Conservation (phyloP, 2,329 filamentous ascomycete genomes). For the Colletotrichum liaoningense region DNA sequence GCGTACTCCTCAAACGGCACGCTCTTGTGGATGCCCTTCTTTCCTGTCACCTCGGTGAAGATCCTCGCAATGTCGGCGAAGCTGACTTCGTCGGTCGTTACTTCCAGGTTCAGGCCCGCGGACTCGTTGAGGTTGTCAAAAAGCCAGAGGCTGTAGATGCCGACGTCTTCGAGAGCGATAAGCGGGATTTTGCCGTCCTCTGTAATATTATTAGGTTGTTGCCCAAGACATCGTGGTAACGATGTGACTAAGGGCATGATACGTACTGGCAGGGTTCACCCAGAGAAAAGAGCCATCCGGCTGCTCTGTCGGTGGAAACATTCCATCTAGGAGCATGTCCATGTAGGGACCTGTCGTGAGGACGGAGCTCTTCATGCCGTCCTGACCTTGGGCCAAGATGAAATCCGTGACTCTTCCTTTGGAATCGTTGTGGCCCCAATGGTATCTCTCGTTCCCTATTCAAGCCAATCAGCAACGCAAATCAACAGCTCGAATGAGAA, state of each 20-base stretch:
- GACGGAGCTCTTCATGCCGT: conserved; percentile 38
- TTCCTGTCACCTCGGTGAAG: conserved; percentile 26
- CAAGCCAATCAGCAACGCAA: neutral
- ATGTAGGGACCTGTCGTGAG: conserved; percentile 40
- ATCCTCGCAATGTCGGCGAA: conserved; percentile 33
- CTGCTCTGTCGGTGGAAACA: conserved; percentile 24
- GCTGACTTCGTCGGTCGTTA: conserved; percentile 39
- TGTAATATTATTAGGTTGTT: neutral
- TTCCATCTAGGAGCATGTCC: conserved; percentile 36
- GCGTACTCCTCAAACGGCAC: conserved; percentile 3
- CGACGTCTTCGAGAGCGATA: conserved; percentile 41
- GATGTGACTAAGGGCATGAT: neutral
- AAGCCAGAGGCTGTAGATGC: conserved; percentile 41
- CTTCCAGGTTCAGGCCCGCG: conserved; percentile 39
- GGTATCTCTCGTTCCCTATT: conserved; percentile 19
- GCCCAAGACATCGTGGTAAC: neutral
- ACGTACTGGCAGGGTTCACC: neutral
- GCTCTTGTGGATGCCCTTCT: neutral
- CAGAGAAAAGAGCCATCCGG: conserved; percentile 28
- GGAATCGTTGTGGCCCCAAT: conserved; percentile 37
- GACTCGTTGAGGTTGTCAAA: conserved; percentile 39
- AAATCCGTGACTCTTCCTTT: conserved; percentile 39
- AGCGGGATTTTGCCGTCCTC: conserved; percentile 29
- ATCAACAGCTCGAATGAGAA: too few relatives aligned
- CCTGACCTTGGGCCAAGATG: conserved; percentile 28